Conservation (phyloP, 2,329 filamentous ascomycete genomes). For the Pseudogymnoascus sp. region DNA sequence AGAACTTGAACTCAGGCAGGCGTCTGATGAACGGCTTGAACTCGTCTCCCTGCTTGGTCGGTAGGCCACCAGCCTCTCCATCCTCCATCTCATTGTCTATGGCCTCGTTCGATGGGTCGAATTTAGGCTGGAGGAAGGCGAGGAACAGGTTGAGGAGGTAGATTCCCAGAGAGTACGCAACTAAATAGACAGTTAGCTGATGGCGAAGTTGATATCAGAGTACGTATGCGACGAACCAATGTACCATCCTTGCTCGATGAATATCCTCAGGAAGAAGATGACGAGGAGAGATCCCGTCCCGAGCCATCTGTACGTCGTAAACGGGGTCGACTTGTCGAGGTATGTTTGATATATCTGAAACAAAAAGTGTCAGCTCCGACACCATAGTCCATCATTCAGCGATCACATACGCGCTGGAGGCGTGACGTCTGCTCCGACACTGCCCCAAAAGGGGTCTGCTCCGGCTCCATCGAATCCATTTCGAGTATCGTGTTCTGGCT, state of each 20-base stretch:
- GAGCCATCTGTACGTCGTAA: constrained; percentile 81
- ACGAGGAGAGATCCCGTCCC: constrained; percentile 70
- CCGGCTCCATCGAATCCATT: constrained; percentile 84
- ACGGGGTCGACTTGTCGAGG: constrained; percentile 89
- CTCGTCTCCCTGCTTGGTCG: constrained; percentile 94
- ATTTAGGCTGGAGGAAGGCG: constrained; percentile 96
- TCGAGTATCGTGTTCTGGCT: background rate
- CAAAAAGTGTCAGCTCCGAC: constrained; percentile 18
- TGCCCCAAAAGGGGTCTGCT: constrained; percentile 85
- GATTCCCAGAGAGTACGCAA: constrained; percentile 95
- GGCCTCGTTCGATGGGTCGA: constrained; percentile 88
- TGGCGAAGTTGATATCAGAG: constrained; percentile 9
- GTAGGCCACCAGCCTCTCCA: constrained; percentile 71
- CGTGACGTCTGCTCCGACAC: constrained; percentile 79
- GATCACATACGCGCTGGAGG: constrained; percentile 57
- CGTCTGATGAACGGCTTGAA: constrained; percentile 95
- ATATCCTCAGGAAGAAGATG: constrained; percentile 81
- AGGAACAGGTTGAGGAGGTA: constrained; percentile 99
- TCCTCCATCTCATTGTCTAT: constrained; percentile 96
- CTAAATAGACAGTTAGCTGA: constrained; percentile 37
- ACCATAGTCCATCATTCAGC: background rate
- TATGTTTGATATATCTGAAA: constrained; percentile 84
- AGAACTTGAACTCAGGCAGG: constrained; percentile 99
- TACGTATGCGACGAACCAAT: constrained; percentile 58
- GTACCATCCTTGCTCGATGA: constrained; percentile 95